Conservation (phyloP, 2,329 filamentous ascomycete genomes). For the Ophiostoma ulmi region DNA sequence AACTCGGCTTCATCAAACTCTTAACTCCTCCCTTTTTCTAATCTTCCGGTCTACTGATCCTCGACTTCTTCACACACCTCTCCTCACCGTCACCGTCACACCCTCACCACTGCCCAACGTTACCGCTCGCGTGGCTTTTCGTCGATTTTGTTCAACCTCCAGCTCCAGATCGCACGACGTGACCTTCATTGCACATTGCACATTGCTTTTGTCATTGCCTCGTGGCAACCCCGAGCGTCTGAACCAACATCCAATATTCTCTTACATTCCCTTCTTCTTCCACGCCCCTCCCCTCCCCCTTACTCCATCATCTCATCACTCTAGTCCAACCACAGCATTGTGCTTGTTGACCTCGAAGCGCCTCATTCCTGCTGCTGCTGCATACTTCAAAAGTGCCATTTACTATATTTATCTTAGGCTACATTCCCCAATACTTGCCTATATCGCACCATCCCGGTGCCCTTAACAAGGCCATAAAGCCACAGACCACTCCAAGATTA, state of each 20-base stretch:
- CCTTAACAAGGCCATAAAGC: constrained; percentile 1
- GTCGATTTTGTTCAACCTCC: background rate
- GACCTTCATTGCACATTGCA: background rate
- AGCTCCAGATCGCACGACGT: background rate
- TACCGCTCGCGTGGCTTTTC: constrained; percentile 6
- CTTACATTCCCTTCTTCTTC: background rate
- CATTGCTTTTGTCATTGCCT: constrained; percentile 7
- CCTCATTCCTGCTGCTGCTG: background rate
- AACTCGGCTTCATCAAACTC: background rate
- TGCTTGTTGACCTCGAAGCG: background rate
- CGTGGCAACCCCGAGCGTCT: constrained; percentile 5
- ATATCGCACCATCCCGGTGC: background rate
- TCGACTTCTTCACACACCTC: background rate
- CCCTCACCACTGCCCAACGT: background rate
- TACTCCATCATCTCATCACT: background rate
- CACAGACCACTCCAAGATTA: background rate
- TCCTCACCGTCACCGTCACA: background rate
- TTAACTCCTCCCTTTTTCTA: background rate
- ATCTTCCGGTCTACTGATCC: background rate
- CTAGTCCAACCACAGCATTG: background rate
- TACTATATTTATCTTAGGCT: background rate
- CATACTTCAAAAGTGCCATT: background rate
- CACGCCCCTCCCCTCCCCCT: background rate
- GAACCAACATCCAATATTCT: background rate
- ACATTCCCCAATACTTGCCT: constrained; percentile 10